Base-by-base conservation (phyloP, 192 early-diverging fungal genomes). In the Rhizophagus prolifer region DNA sequence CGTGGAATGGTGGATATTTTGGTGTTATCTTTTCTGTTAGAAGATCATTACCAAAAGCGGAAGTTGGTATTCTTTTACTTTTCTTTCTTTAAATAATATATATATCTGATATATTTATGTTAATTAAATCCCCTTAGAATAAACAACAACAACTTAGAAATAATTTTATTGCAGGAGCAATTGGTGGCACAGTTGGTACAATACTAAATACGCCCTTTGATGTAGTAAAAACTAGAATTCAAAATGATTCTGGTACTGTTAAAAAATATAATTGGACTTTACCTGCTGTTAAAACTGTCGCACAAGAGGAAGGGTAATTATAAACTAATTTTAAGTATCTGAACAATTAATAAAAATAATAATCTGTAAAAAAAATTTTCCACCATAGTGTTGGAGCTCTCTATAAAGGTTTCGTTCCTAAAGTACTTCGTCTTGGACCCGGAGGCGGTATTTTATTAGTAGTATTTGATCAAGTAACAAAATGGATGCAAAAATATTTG, bases 1-100 rank as follows among this genome's bases (percentile, higher is more conserved):
- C 91, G 71, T 98, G 97, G 97, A 98, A 98, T 84, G 95, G 95
- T 80, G 97, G 95, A 67, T 97, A 96, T 89, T 97, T 97, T 90
- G 94, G 94, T 68, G 89, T 86, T 73, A 92, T 94, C 80, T 88
- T 87, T 72, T 86, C 79, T 54, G 88, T 97, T 72, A 91, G 90
- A 72, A 85, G 81, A 61, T 54, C 85, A 23, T 79, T 98, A 59
- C 97, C 95, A 58, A 93, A 96, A 85, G 90, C 95, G 1, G 85
- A 91, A 59, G 84, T 77, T 80, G 58, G 13, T 54, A 78, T 65
- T 25, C 23, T 44, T 31, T 58, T 19, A 16, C 3, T 26, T 38
- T 5, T 44, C 16, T 6, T 12, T 46, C 16, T 30, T 26, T 63
- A 19, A 50, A 28, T 19, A 31, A 3, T 31, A 31, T 31, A 34